Base-by-base conservation (phyloP, 352 stramenopile species). In the Pythium chondricola region DNA sequence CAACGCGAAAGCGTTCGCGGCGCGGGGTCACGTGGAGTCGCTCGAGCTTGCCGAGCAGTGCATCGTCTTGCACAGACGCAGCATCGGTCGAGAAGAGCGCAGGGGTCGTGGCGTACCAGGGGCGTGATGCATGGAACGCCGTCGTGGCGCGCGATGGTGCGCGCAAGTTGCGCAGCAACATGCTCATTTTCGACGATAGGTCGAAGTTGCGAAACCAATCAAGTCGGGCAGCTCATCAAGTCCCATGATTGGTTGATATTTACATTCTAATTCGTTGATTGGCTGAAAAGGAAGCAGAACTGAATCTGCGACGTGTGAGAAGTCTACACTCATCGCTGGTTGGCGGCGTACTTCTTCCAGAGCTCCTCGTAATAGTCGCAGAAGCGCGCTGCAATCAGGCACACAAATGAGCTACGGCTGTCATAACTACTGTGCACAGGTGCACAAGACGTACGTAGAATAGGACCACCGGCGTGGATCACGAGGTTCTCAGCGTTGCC, bases 401-500 rank as follows among this genome's bases (percentile, higher is more conserved):
- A 10, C n/a, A 42, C 10, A 4, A 17, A 41, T 31, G 25, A 11
- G 29, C 7, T n/a, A n/a, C n/a, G n/a, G n/a, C n/a, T n/a, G n/a
- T n/a, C 11, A 9, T 7, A 43, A 35, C 1, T 11, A n/a, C 22
- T 29, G 18, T 29, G 11, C 7, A 22, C 21, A 33, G 21, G 18
- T 30, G 14, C 40, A 6, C 8, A n/a, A 35, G 14, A 55, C 47
- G 47, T 61, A 83, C 70, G 39, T 43, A 87, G 56, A 61, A 84
- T 77, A n/a, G 53, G 66, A 22, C 75, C 72, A 21, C 61, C 58
- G 38, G 61, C 56, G 31, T 71, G 61, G 36, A 87, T 67, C 7
- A 84, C 72, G 43, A 82, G 61, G 67, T 85, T 87, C 42, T 87
- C 75, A 3, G 49, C 56, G 57, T 87, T 87, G 31, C 73, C 73